A percentile compares a stretch with the other conserved stretches of the same genome.
Conservation (phyloP, 495 filamentous ascomycete species). For the Staphylotrichum longicolle region DNA sequence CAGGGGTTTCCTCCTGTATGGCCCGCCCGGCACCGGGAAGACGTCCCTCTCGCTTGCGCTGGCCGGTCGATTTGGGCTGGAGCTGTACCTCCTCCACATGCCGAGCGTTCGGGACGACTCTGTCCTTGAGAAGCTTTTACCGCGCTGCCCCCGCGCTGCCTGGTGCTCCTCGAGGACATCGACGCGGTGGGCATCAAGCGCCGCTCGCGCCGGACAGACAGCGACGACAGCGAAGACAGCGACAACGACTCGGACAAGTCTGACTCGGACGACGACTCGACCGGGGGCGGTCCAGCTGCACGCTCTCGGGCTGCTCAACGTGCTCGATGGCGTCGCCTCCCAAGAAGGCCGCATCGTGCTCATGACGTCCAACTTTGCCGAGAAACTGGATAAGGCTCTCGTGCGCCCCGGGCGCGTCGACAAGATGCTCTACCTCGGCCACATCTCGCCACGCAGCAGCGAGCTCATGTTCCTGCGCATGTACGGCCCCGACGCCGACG, state of each 20-base stretch:
- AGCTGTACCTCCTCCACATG: slow-evolving; percentile 62
- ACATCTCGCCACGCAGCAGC: slow-evolving; percentile 44
- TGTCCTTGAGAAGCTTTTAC: slow-evolving; percentile 56
- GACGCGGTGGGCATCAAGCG: slow-evolving; percentile 57
- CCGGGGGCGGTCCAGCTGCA: slow-evolving; percentile 30
- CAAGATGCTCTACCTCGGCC: slow-evolving; percentile 58
- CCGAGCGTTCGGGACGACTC: slow-evolving; percentile 46
- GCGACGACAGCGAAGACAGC: slow-evolving; percentile 27
- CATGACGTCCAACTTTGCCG: slow-evolving; percentile 71
- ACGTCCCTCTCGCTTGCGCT: slow-evolving; percentile 61
- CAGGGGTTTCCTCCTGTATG: slow-evolving; percentile 61
- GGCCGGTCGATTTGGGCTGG: slow-evolving; percentile 61
- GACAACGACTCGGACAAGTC: slow-evolving; percentile 32
- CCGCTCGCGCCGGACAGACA: slow-evolving; percentile 24
- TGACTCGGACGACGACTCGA: slow-evolving; percentile 11
- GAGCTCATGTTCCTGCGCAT: slow-evolving; percentile 54
- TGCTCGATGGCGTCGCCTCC: slow-evolving; percentile 68
- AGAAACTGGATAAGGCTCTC: slow-evolving; percentile 65
- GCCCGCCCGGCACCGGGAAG: slow-evolving; percentile 67
- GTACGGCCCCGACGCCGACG: slow-evolving; percentile 35
- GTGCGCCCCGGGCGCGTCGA: slow-evolving; percentile 70
- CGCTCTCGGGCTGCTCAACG: slow-evolving; percentile 67
- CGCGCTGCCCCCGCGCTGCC: slow-evolving; percentile 57
- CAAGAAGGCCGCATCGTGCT: slow-evolving; percentile 70
- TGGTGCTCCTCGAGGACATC: slow-evolving; percentile 68